Base-by-base conservation (phyloP, 352 stramenopile genomes). In the Albugo laibachii region DNA sequence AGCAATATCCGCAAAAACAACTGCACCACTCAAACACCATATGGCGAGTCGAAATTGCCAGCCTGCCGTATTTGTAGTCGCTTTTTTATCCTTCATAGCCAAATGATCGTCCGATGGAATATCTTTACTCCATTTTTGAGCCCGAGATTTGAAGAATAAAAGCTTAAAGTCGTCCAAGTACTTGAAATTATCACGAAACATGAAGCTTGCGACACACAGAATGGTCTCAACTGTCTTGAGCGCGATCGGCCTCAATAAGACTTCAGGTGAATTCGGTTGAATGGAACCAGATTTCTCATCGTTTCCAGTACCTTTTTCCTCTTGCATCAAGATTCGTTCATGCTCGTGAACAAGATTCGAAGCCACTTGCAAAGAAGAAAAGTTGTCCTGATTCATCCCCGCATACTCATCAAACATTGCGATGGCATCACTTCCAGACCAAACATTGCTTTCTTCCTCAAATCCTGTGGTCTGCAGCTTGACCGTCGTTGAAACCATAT, bases 111-210 rank as follows among this genome's bases (percentile, higher is more conserved):
- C 24, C 3, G 24, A 3, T 10, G 24, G 8, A 3, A 31, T 31
- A 31, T 31, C 24, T 57, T 12, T 53, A 54, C 1, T 36, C 49
- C 15, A 16, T 43, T 0, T 21, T 36, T 52, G 55, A 16, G 52
- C 41, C 2, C 62, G 55, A 5, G 61, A 61, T 49, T 66, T 72
- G 46, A 65, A 57, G 12, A 63, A 61, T 11, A 85, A 68, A 2
- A 91, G 54, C 49, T 86, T 83, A 40, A 84, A 91, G 48, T 91
- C 78, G 44, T 86, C 67, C 11, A 85, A 54, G 41, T 79, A 87
- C 58, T 86, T 83, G 38, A 83, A 53, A 19, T 66, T 48, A n/a
- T 86, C 67, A 8, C 74, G 65, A 16, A 79, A 81, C 75, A 91
- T 84, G 53, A 83, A 91, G 24, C 81, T 69, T 13, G 63, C 63